Conservation (phyloP, 805 yeast species). For the Kregervanrija fluxuum region DNA sequence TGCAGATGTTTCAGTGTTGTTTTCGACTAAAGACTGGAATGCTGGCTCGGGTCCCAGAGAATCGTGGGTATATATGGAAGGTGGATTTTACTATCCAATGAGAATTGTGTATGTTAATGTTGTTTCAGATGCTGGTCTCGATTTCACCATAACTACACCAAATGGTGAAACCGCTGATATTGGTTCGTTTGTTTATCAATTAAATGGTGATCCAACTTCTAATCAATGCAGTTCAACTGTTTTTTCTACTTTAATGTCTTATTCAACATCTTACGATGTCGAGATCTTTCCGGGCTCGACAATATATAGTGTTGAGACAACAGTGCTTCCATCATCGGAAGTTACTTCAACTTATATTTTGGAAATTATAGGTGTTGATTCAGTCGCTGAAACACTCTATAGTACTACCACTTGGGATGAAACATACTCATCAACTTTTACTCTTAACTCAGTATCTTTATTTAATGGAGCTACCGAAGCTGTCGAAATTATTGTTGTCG, state of each 20-base stretch:
- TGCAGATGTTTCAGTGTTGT: background rate
- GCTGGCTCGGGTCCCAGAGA: background rate
- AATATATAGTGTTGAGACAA: constrained; percentile 1
- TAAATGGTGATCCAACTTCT: background rate
- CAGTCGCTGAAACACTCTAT: too few relatives aligned
- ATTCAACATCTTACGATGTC: constrained; percentile 2
- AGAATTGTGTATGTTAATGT: too few relatives aligned
- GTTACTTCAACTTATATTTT: too few relatives aligned
- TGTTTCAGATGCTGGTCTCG: background rate
- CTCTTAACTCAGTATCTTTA: too few relatives aligned
- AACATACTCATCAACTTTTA: too few relatives aligned
- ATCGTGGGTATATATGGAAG: constrained; percentile 3
- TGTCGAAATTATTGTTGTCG: too few relatives aligned
- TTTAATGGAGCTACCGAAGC: too few relatives aligned
- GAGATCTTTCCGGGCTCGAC: constrained; percentile 3
- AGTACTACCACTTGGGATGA: too few relatives aligned
- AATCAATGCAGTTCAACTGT: constrained; percentile 1
- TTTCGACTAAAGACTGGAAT: background rate
- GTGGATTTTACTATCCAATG: too few relatives aligned
- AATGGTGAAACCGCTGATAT: background rate
- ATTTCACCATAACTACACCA: constrained; percentile 1
- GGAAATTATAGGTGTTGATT: too few relatives aligned
- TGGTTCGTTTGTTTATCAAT: constrained; percentile 1
- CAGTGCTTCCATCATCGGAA: too few relatives aligned
- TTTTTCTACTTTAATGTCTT: constrained; percentile 1